phyloP scores from a whole-genome alignment of 78 protist species.

The Paratrimastix pyriformis region DNA sequence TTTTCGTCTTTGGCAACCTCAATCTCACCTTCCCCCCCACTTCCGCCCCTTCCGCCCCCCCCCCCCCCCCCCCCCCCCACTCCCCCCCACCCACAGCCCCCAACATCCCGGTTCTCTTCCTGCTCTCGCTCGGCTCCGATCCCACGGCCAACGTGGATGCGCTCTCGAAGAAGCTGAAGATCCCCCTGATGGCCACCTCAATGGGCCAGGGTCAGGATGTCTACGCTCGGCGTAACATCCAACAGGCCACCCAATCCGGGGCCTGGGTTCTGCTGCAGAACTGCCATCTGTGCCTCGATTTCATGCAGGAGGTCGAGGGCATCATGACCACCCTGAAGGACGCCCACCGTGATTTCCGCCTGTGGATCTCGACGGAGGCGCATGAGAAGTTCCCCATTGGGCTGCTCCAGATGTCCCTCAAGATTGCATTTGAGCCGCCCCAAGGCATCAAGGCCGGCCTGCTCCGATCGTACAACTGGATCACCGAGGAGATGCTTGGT shows the following conservation, averaged over 20 bases:
- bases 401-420: constrained; percentile 68
- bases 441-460: constrained; percentile 67
- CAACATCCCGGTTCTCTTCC: constrained; percentile 50
- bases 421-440: constrained; percentile 80
- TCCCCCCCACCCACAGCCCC: no score
- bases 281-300: constrained; percentile 69
- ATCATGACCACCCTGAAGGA: not conserved
- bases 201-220: constrained; percentile 89
- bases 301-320: constrained; percentile 48
- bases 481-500: constrained; percentile 61
- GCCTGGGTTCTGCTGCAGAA: constrained; percentile 77
- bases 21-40: no score
- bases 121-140: constrained; percentile 75
- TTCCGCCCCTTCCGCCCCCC: no score
- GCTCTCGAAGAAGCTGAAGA: constrained; percentile 53
- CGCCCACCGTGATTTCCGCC: constrained; percentile 41
- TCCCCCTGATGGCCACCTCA: constrained; percentile 35
- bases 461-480: constrained; percentile 40
- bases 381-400: constrained; percentile 62
- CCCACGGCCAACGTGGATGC: constrained; percentile 50
- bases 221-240: constrained; percentile 39
- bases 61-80: no score
- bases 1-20: no score
- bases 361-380: constrained; percentile 72
- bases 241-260: constrained; percentile 30